phyloP scores from a whole-genome alignment of 2,329 filamentous ascomycete genomes.

The Microcyclospora pomicola region DNA sequence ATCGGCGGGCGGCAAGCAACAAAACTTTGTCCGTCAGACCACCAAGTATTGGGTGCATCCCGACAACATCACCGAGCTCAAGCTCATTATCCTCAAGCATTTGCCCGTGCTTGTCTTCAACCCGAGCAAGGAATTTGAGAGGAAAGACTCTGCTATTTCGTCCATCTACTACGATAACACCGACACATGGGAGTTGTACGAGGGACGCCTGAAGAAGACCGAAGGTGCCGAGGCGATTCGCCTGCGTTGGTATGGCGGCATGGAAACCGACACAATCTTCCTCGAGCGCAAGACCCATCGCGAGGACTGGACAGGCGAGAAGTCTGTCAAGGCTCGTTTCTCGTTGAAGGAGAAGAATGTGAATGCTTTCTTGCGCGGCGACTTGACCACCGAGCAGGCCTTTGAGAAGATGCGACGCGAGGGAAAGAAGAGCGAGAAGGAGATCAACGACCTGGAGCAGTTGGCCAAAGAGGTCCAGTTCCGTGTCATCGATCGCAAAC shows the following conservation, averaged over 20 bases:
- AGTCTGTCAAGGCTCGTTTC: conserved; percentile 96
- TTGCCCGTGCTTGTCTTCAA: conserved; percentile 96
- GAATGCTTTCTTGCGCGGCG: conserved; percentile 74
- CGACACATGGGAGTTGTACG: conserved; percentile 84
- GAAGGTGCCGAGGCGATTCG: conserved; percentile 95
- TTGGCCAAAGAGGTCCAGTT: conserved; percentile 89
- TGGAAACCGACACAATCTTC: conserved; percentile 91
- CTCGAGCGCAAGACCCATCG: conserved; percentile 96
- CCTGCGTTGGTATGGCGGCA: conserved; percentile 91
- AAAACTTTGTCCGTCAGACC: conserved; percentile 90
- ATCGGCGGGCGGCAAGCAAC: conserved; percentile 77
- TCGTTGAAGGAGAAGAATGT: conserved; percentile 94
- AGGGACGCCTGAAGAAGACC: conserved; percentile 90
- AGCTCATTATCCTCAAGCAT: conserved; percentile 96
- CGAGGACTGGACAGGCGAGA: conserved; percentile 98
- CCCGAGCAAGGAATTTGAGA: conserved; percentile 87
- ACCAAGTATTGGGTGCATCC: conserved; percentile 99
- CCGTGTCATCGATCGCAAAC: conserved; percentile 71
- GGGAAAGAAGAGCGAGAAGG: conserved; percentile 82
- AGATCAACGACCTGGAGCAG: conserved; percentile 81
- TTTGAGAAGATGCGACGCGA: conserved; percentile 96
- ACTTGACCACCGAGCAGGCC: conserved; percentile 71
- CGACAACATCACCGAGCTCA: conserved; percentile 95
- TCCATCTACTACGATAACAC: conserved; percentile 98
- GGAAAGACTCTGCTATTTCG: conserved; percentile 82